These are phyloP conservation scores for Phytophthora sojae DNA, from an alignment of 352 stramenopile genomes.

Conservation along the genomic window DNA sequence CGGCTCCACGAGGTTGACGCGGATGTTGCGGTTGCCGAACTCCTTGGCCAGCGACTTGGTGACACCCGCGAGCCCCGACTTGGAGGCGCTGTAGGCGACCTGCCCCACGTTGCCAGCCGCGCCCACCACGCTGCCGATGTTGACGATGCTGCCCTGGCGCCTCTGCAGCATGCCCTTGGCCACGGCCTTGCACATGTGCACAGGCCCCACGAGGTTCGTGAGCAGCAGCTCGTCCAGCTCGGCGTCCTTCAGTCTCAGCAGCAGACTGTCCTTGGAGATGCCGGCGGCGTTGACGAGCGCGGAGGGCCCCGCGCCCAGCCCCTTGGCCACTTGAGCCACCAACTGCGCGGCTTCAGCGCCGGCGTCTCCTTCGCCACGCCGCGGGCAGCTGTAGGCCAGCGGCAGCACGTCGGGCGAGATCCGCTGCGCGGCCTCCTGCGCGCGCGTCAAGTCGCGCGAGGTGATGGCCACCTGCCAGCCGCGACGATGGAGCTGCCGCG, in stretches of 20 bases:
- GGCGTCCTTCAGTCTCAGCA: conserved; percentile 65
- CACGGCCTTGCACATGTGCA: conserved; percentile 80
- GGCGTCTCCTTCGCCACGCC: conserved; percentile 29
- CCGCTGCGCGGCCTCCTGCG: conserved; percentile 52
- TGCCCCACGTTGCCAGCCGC: conserved; percentile 78
- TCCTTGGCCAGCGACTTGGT: conserved; percentile 88
- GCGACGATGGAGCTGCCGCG: conserved; percentile 61
- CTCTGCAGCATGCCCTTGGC: conserved; percentile 83
- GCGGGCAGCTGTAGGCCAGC: conserved; percentile 66
- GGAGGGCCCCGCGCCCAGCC: conserved; percentile 48
- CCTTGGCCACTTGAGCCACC: conserved; percentile 51
- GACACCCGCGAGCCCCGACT: conserved; percentile 76
- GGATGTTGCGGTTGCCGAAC: conserved; percentile 83
- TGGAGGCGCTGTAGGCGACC: conserved; percentile 85
- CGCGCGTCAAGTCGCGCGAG: conserved; percentile 62
- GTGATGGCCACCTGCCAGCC: conserved; percentile 83
- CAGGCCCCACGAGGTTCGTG: conserved; percentile 79
- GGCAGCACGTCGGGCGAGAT: conserved; percentile 61
- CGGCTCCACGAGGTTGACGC: conserved; percentile 89
- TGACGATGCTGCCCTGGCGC: conserved; percentile 78
- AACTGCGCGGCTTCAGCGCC: conserved; percentile 37
- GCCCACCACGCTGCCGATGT: conserved; percentile 87
- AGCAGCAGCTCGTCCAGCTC: conserved; percentile 77
- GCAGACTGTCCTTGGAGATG: conserved; percentile 72
- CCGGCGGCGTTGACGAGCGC: conserved; percentile 83